Evolutionary conservation across 1,284 basidiomycete genomes (phyloP).

Genomic region (Inonotus obliquus): DNA sequence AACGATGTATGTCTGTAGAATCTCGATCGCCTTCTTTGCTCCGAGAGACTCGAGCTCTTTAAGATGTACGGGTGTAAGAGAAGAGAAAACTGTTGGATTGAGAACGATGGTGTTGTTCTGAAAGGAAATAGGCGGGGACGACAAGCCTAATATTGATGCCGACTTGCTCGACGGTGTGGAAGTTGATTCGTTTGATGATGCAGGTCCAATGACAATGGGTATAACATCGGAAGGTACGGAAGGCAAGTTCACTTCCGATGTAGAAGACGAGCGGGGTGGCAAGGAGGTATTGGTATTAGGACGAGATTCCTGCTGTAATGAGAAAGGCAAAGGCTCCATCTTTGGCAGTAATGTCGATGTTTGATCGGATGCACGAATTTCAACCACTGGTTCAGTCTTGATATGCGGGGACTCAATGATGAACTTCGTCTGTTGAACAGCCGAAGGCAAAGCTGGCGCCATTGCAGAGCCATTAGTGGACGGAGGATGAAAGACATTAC

Average conservation of each 20-base stretch:
- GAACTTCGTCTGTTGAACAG: constrained; percentile 18
- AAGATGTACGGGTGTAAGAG: constrained; percentile 70
- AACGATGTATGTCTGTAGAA: constrained; percentile 82
- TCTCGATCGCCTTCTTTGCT: constrained; percentile 76
- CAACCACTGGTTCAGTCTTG: constrained; percentile 1
- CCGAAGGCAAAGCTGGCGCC: constrained; percentile 9
- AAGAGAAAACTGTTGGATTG: constrained; percentile 80
- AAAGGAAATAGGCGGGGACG: constrained; percentile 71
- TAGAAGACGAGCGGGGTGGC: not conserved
- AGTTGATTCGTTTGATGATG: constrained; percentile 34
- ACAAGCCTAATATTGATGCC: constrained; percentile 28
- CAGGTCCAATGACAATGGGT: constrained; percentile 57
- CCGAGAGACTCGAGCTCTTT: constrained; percentile 76
- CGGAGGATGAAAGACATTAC: constrained; percentile 43
- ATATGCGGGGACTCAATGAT: not conserved
- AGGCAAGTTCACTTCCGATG: not conserved
- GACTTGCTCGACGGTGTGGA: constrained; percentile 26
- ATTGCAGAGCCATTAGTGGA: constrained; percentile 12
- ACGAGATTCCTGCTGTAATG: not conserved
- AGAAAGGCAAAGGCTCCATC: not conserved
- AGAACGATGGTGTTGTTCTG: constrained; percentile 83
- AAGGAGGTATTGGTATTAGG: not conserved
- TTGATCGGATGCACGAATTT: not conserved
- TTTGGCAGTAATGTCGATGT: not conserved
- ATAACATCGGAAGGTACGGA: constrained; percentile 17